A percentile compares a stretch with the other conserved stretches of the same genome.
phyloP scores from a whole-genome alignment of 2,329 filamentous ascomycete genomes.

The Trichoderma simmonsii region DNA sequence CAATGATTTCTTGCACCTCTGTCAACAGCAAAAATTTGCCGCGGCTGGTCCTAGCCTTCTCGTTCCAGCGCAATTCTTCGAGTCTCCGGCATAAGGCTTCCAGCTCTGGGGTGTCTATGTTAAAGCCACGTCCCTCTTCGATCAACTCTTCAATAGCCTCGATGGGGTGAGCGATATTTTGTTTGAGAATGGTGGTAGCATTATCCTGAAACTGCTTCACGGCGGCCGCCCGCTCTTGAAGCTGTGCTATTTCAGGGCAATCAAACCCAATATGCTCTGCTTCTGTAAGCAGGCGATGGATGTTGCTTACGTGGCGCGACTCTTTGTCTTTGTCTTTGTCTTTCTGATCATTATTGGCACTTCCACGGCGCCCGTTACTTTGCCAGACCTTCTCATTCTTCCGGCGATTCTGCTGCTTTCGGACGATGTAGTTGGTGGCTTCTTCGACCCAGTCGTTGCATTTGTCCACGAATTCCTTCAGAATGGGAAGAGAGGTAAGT shows the following conservation, averaged over 20 bases:
- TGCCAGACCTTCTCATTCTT: slow-evolving; percentile 91
- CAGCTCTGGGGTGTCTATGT: slow-evolving; percentile 86
- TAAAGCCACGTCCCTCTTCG: slow-evolving; percentile 85
- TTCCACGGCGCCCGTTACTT: slow-evolving; percentile 63
- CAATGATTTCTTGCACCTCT: slow-evolving; percentile 76
- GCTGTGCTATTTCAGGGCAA: slow-evolving; percentile 80
- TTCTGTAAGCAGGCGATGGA: slow-evolving; percentile 77
- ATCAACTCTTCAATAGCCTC: slow-evolving; percentile 84
- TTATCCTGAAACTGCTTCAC: slow-evolving; percentile 82
- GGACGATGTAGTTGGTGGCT: slow-evolving; percentile 90
- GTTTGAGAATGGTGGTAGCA: slow-evolving; percentile 67
- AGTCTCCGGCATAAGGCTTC: slow-evolving; percentile 76
- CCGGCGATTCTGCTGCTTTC: slow-evolving; percentile 94
- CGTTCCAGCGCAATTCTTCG: slow-evolving; percentile 85
- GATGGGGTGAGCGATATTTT: slow-evolving; percentile 60
- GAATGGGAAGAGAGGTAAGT: slow-evolving; percentile 73
- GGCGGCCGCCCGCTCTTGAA: slow-evolving; percentile 80
- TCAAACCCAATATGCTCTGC: slow-evolving; percentile 90
- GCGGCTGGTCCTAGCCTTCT: slow-evolving; percentile 65
- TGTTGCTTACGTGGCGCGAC: slow-evolving; percentile 82
- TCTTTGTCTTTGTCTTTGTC: slow-evolving; percentile 57
- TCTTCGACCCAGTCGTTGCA: slow-evolving; percentile 99
- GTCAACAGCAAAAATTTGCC: slow-evolving; percentile 67
- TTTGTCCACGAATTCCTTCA: slow-evolving; percentile 87
- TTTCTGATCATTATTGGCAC: slow-evolving; percentile 48